Conservation (phyloP, 257 asterid genomes). For the Solanum bulbocastanum region DNA sequence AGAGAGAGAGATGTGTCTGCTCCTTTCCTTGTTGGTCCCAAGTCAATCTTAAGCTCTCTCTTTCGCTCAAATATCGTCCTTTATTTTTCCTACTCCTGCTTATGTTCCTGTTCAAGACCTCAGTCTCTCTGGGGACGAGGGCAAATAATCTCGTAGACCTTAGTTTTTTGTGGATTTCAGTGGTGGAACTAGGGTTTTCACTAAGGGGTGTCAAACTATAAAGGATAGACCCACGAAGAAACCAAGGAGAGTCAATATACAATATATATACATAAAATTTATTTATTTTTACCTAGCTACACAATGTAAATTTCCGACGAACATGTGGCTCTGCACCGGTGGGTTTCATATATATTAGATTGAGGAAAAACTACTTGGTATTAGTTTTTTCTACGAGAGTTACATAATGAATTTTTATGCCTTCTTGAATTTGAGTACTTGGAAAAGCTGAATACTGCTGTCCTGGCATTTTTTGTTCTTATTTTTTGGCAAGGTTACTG, state of each 20-base stretch:
- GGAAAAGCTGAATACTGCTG: background rate
- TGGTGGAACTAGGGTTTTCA: background rate
- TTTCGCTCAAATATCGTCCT: background rate
- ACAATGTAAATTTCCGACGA: background rate
- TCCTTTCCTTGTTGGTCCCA: background rate
- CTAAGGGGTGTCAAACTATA: background rate
- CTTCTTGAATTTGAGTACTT: background rate
- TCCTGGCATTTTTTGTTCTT: background rate
- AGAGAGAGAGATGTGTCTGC: background rate
- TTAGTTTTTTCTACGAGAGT: background rate
- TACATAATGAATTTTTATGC: background rate
- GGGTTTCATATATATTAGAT: background rate
- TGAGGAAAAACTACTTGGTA: background rate
- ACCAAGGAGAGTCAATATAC: background rate
- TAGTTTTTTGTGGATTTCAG: background rate
- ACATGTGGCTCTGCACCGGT: background rate
- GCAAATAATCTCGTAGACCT: background rate
- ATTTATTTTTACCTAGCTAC: background rate
- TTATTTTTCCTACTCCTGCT: background rate
- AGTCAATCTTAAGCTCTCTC: background rate
- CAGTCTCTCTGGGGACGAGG: background rate
- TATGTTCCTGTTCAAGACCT: background rate
- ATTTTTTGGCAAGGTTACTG: background rate
- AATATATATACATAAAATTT: background rate
- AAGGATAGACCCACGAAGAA: background rate